Base-by-base conservation (phyloP, 176 grass and related monocot genomes). In the Aegilops longissima region DNA sequence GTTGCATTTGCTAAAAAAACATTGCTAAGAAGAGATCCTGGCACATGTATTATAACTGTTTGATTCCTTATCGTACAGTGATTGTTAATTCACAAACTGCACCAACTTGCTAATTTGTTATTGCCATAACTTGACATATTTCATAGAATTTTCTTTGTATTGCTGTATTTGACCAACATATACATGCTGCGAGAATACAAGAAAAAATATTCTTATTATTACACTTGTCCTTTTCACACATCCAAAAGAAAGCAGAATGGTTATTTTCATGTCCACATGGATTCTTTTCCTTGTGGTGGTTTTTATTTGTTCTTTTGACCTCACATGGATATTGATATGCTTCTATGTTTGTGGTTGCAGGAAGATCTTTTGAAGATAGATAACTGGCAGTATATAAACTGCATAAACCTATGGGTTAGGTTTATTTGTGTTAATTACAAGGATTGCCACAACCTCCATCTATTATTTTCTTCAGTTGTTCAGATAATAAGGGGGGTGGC, bases 311-410 rank as follows among this genome's bases (percentile, higher is more conserved):
- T 86, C 9, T 73, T 66, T 83, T 75, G 20, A 33, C 47, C 30
- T 44, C 70, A 70, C 36, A 76, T 76, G 61, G 59, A 80, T 70
- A 76, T 5, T 68, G 73, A 58, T 76, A n/a, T 76, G 34, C 14
- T 83, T 63, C 18, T 87, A 75, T 79, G 35, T 34, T 90, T 89
- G 16, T 82, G 33, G 24, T 52, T 90, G 85, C 89, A 98, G 97
- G 94, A 98, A 76, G 92, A 94, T 30, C 86, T 98, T 35, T 91
- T 81, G 71, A 98, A 93, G 90, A 91, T 98, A 79, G 91, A 94
- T 80, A 98, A 75, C 49, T 98, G 93, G 92, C 94, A 98, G 81
- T 96, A 92, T 75, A 87, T 98, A 18, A 94, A 91, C 74, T 98
- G 92, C 86, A 70, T 94, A 54, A 93, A 89, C 82, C 42, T 98